Evolutionary conservation across 495 filamentous ascomycete genomes (phyloP).

Genomic region (Hypoxylon fragiforme): DNA sequence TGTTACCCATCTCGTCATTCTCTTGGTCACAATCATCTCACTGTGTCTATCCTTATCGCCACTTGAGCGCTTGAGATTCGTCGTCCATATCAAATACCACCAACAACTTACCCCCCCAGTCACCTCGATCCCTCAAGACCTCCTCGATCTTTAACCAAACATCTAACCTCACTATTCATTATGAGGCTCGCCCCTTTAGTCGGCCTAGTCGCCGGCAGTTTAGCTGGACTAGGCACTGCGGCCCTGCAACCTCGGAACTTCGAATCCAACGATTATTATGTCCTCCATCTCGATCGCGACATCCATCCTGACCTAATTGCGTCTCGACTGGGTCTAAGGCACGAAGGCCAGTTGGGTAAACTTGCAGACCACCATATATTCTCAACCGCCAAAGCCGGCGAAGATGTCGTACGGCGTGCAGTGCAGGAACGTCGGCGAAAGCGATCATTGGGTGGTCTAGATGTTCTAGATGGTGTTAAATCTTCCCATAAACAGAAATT

Average conservation of each 20-base stretch:
- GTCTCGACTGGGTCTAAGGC: slow-evolving; percentile 68
- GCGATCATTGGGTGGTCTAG: slow-evolving; percentile 53
- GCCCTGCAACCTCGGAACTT: slow-evolving; percentile 57
- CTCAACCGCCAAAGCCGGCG: slow-evolving; percentile 62
- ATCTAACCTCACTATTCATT: slow-evolving; percentile 21
- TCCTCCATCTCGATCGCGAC: slow-evolving; percentile 72
- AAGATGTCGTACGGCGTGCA: slow-evolving; percentile 63
- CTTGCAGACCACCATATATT: slow-evolving; percentile 85
- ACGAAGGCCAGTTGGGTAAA: slow-evolving; percentile 84
- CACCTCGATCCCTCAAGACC: slow-evolving; percentile 1
- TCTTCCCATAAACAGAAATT: slow-evolving; percentile 82
- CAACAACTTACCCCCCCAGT: too few relatives aligned
- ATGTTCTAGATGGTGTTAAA: slow-evolving; percentile 71
- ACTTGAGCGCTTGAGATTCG: background rate
- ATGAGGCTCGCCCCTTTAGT: slow-evolving; percentile 53
- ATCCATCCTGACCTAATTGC: slow-evolving; percentile 74
- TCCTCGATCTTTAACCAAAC: slow-evolving; percentile 4
- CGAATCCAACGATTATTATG: slow-evolving; percentile 84
- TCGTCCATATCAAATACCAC: too few relatives aligned
- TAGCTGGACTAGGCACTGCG: slow-evolving; percentile 63
- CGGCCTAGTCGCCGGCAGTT: slow-evolving; percentile 46
- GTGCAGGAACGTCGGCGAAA: slow-evolving; percentile 64
- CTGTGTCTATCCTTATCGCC: background rate
- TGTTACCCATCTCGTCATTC: too few relatives aligned
- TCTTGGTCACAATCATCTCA: background rate